Evolutionary conservation across 2,329 filamentous ascomycete genomes (phyloP).

Genomic region (Tolypocladium cylindrosporum): DNA sequence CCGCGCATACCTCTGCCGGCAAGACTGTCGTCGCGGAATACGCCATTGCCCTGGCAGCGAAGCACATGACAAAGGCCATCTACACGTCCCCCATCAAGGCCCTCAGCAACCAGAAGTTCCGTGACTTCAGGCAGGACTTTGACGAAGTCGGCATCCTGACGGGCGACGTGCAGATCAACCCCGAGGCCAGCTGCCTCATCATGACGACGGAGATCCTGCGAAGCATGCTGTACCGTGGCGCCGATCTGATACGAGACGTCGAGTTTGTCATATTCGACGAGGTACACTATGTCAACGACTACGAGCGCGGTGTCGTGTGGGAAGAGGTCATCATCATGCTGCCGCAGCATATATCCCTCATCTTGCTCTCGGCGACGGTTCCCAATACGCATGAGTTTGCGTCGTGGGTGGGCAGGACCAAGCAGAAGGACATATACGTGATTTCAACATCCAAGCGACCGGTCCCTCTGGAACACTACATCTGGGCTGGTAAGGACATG

Average conservation of each 20-base stretch:
- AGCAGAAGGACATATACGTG: slow-evolving; percentile 98
- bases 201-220: slow-evolving; percentile 98
- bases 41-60: slow-evolving; percentile 89
- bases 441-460: slow-evolving; percentile 95
- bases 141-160: slow-evolving; percentile 96
- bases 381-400: slow-evolving; percentile 97
- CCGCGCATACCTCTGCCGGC: slow-evolving; percentile 92
- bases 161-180: slow-evolving; percentile 94
- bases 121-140: slow-evolving; percentile 83
- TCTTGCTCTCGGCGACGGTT: slow-evolving; percentile 89
- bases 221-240: slow-evolving; percentile 95
- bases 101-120: slow-evolving; percentile 95
- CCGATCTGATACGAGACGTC: slow-evolving; percentile 91
- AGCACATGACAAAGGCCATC: slow-evolving; percentile 98
- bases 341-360: slow-evolving; percentile 91
- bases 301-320: slow-evolving; percentile 94
- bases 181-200: slow-evolving; percentile 94
- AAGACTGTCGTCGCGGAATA: slow-evolving; percentile 99
- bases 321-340: slow-evolving; percentile 99
- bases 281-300: slow-evolving; percentile 96
- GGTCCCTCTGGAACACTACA: slow-evolving; percentile 87
- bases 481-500: slow-evolving; percentile 90
- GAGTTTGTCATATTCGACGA: slow-evolving; percentile 99
- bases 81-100: slow-evolving; percentile 99
- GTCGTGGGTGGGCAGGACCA: slow-evolving; percentile 95